Conservation (phyloP, 495 filamentous ascomycete species). For the Barbatosphaeria neglecta region DNA sequence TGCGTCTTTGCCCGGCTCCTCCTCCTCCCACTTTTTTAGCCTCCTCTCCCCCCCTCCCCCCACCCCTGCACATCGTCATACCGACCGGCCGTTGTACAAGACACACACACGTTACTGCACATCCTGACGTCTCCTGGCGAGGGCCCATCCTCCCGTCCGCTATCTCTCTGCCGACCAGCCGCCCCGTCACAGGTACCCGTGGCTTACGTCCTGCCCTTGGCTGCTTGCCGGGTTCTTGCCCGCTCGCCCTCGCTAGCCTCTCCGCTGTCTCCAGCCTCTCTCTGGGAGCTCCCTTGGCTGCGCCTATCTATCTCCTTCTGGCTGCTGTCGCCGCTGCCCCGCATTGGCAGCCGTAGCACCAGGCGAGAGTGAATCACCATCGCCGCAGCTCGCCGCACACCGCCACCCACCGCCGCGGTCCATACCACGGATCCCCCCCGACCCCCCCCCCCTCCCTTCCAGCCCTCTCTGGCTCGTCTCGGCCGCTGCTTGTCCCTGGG, state of each 20-base stretch:
- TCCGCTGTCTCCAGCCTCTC: too few species aligned
- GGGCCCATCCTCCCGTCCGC: background rate
- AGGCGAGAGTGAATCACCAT: constrained; percentile 19
- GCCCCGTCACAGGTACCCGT: background rate
- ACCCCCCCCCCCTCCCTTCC: background rate
- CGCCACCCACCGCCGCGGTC: constrained; percentile 1
- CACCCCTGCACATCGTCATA: background rate
- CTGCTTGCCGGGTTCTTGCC: background rate
- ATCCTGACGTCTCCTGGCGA: too few species aligned
- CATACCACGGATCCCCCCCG: background rate
- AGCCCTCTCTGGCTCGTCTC: constrained; percentile 3
- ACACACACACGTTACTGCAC: background rate
- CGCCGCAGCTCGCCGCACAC: constrained; percentile 12
- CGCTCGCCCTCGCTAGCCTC: background rate
- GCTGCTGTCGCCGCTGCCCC: too few species aligned
- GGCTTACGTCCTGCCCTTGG: background rate
- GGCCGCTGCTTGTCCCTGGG: constrained; percentile 11
- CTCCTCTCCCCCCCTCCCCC: background rate
- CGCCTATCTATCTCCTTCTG: too few species aligned
- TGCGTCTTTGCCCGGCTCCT: too few species aligned
- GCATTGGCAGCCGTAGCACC: constrained; percentile 20
- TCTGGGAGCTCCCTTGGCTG: too few species aligned
- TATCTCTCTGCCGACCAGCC: background rate
- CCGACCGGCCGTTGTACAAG: background rate
- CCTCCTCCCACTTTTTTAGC: background rate